phyloP scores from a whole-genome alignment of 108 stramenopile species.

The Nitzschia palea region DNA sequence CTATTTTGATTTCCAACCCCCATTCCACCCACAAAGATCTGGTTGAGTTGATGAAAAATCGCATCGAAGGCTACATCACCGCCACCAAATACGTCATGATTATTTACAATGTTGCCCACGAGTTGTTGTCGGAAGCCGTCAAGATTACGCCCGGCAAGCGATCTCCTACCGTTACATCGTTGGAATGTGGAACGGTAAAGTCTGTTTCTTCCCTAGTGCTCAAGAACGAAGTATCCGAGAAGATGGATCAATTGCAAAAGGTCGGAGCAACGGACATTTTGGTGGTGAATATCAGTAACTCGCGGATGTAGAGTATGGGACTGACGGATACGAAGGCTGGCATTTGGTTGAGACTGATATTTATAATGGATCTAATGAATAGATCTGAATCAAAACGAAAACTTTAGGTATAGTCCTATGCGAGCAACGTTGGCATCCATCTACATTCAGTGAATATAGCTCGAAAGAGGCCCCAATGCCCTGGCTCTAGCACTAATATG shows the following conservation, averaged over 20 bases:
- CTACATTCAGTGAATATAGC: too few relatives aligned
- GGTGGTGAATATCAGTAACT: conserved; percentile 84
- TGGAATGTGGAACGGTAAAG: conserved; percentile 79
- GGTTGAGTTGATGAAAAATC: conserved; percentile 81
- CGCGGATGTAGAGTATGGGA: conserved; percentile 79
- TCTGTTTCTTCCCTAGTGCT: conserved; percentile 86
- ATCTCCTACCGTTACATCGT: conserved; percentile 89
- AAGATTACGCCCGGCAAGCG: conserved; percentile 94
- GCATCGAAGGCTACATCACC: conserved; percentile 95
- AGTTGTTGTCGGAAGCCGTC: conserved; percentile 65
- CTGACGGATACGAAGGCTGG: too few relatives aligned
- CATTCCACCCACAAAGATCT: conserved; percentile 80
- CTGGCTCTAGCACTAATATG: too few relatives aligned
- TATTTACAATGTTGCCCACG: conserved; percentile 85
- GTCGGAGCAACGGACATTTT: conserved; percentile 95
- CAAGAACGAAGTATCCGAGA: conserved; percentile 76
- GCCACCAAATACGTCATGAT: conserved; percentile 95
- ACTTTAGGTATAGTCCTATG: too few relatives aligned
- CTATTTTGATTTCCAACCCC: conserved; percentile 85
- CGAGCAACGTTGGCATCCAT: too few relatives aligned
- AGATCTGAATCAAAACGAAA: too few relatives aligned
- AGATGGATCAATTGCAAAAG: conserved; percentile 93
- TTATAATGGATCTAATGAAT: too few relatives aligned
- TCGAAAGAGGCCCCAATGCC: too few relatives aligned
- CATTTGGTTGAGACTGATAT: too few relatives aligned